Evolutionary conservation across 805 yeast species (phyloP).

Genomic region (Metschnikowia noctiluminum): DNA sequence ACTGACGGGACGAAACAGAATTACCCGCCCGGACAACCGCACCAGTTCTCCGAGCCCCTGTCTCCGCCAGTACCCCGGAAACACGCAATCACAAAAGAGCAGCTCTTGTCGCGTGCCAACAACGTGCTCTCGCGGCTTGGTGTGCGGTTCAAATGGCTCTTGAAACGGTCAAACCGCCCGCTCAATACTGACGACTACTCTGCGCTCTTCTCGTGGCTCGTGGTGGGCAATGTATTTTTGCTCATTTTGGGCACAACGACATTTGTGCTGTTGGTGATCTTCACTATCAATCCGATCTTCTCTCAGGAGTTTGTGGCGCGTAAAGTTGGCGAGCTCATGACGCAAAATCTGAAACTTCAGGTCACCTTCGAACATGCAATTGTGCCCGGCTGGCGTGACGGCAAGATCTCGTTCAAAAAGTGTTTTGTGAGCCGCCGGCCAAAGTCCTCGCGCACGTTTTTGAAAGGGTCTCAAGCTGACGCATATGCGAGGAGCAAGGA

Average conservation of each 20-base stretch:
- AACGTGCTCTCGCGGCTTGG: constrained; percentile 27
- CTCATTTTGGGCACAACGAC: constrained; percentile 89
- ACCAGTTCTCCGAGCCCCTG: neutral
- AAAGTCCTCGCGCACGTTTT: constrained; percentile 48
- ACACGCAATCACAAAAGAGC: constrained; percentile 19
- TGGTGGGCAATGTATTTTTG: constrained; percentile 81
- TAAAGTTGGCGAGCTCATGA: constrained; percentile 75
- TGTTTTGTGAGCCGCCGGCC: constrained; percentile 89
- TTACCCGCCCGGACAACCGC: neutral
- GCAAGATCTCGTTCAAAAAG: constrained; percentile 77
- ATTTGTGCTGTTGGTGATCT: constrained; percentile 74
- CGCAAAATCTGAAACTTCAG: constrained; percentile 75
- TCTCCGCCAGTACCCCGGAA: neutral
- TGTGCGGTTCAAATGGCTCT: constrained; percentile 61
- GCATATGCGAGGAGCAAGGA: constrained; percentile 56
- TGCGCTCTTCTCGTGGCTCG: constrained; percentile 88
- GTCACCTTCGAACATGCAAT: constrained; percentile 92
- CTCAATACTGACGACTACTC: constrained; percentile 89
- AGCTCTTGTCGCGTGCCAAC: constrained; percentile 27
- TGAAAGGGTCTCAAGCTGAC: constrained; percentile 69
- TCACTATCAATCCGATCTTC: constrained; percentile 76
- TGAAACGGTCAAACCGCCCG: constrained; percentile 75
- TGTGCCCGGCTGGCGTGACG: constrained; percentile 90
- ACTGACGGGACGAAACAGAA: too few species aligned
- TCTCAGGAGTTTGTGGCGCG: constrained; percentile 88